phyloP scores from a whole-genome alignment of 2,329 filamentous ascomycete genomes.

The Monosporascus sp. region DNA sequence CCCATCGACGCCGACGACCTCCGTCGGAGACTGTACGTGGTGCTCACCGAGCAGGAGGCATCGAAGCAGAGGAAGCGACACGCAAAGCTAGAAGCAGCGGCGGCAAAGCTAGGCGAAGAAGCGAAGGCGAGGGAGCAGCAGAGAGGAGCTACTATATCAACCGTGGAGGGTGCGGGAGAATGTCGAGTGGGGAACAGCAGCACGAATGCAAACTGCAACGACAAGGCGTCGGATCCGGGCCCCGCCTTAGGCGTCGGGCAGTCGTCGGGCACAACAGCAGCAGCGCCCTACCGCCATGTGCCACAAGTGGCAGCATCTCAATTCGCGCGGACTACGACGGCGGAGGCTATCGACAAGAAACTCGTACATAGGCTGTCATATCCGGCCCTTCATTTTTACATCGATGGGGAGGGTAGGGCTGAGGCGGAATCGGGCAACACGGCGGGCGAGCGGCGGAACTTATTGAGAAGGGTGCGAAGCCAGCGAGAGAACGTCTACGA shows the following conservation, averaged over 20 bases:
- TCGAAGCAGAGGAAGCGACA: conserved; percentile 31
- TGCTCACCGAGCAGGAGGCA: conserved; percentile 46
- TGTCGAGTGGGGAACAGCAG: neutral
- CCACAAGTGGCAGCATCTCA: conserved; percentile 51
- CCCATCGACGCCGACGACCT: conserved; percentile 53
- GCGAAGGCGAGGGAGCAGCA: neutral
- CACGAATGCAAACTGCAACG: conserved; percentile 1
- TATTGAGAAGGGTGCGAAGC: conserved; percentile 34
- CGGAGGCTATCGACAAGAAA: conserved; percentile 31
- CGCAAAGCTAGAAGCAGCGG: conserved; percentile 20
- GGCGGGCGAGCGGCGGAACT: conserved; percentile 30
- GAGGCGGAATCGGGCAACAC: conserved; percentile 23
- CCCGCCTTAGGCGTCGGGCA: neutral
- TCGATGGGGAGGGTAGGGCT: conserved; percentile 24
- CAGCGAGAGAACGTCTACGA: conserved; percentile 33
- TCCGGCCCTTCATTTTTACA: conserved; percentile 35
- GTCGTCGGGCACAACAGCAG: conserved; percentile 3
- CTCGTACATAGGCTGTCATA: conserved; percentile 40
- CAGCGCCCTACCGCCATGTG: conserved; percentile 41
- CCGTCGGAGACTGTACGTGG: conserved; percentile 43
- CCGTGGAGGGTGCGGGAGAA: conserved; percentile 1
- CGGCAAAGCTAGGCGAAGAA: conserved; percentile 7
- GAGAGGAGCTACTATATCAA: neutral
- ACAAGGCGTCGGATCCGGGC: conserved; percentile 4
- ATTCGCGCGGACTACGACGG: conserved; percentile 50